Evolutionary conservation across 192 early-diverging fungal species (phyloP).

Genomic region (Chytriomyces hyalinus): DNA sequence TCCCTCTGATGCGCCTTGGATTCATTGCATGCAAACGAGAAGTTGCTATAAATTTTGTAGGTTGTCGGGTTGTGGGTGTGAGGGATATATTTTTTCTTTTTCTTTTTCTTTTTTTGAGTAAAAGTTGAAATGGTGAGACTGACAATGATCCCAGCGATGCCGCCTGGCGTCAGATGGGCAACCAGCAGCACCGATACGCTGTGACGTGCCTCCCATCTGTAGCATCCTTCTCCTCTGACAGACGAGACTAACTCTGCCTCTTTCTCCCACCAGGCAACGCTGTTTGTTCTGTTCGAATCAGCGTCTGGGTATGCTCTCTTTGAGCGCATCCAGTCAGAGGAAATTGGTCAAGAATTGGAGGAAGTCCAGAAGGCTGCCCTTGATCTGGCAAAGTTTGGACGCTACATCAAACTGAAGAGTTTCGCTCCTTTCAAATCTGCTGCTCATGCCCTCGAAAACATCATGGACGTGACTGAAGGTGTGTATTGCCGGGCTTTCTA

Average conservation of each 20-base stretch:
- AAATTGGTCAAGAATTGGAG: slow-evolving; percentile 92
- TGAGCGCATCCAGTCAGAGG: slow-evolving; percentile 90
- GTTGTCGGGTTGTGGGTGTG: background rate
- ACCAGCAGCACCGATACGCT: background rate
- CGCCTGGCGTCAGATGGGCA: background rate
- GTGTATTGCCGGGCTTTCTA: slow-evolving; percentile 16
- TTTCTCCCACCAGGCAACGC: slow-evolving; percentile 10
- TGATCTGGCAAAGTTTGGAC: slow-evolving; percentile 89
- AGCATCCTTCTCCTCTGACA: background rate
- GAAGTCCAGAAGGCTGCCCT: slow-evolving; percentile 81
- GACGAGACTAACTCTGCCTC: background rate
- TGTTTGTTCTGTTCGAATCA: slow-evolving; percentile 86
- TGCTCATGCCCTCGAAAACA: slow-evolving; percentile 96
- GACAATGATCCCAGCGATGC: background rate
- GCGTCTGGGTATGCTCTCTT: slow-evolving; percentile 97
- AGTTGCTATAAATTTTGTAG: too few relatives aligned
- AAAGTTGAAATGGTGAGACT: background rate
- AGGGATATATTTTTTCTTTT: background rate
- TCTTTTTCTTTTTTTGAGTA: slow-evolving; percentile 1
- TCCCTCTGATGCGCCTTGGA: too few relatives aligned
- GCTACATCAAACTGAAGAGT: slow-evolving; percentile 90
- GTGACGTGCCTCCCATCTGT: background rate
- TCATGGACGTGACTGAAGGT: slow-evolving; percentile 98
- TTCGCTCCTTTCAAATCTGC: slow-evolving; percentile 97
- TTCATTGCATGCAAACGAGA: too few relatives aligned